These are phyloP conservation scores for Neopestalotiopsis rosae DNA, from an alignment of 2,329 filamentous ascomycete genomes.

Conservation along the genomic window DNA sequence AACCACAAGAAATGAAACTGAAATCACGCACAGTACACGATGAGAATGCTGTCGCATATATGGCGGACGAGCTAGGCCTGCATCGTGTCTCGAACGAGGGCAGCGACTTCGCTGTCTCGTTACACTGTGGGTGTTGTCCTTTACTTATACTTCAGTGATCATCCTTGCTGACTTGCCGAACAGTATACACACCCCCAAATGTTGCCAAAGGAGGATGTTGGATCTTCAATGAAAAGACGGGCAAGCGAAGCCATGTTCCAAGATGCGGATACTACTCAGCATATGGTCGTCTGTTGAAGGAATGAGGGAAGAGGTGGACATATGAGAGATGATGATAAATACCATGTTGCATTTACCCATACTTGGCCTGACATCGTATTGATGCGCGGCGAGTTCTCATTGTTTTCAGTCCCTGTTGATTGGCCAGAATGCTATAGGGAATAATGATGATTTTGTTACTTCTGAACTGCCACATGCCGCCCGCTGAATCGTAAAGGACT, in stretches of 20 bases:
- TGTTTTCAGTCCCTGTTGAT: not conserved
- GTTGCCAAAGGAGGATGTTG: slow-evolving; percentile 83
- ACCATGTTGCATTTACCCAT: not conserved
- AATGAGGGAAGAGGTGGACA: slow-evolving; percentile 22
- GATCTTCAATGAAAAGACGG: slow-evolving; percentile 79
- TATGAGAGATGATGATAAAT: slow-evolving; percentile 13
- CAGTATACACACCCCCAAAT: slow-evolving; percentile 87
- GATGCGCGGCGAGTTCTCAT: not conserved
- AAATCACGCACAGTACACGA: slow-evolving; percentile 72
- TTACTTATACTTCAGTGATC: slow-evolving; percentile 12
- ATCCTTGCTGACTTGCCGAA: slow-evolving; percentile 22
- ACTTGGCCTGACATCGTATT: not conserved
- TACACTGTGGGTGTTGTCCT: slow-evolving; percentile 65
- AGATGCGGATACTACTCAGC: slow-evolving; percentile 76
- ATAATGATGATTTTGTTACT: not conserved
- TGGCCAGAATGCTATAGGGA: not conserved
- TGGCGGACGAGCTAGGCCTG: slow-evolving; percentile 87
- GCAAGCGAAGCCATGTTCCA: slow-evolving; percentile 72
- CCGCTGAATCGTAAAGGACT: not conserved
- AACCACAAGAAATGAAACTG: slow-evolving; percentile 63
- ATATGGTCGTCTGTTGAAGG: slow-evolving; percentile 56
- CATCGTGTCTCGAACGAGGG: slow-evolving; percentile 83
- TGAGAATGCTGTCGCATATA: slow-evolving; percentile 82
- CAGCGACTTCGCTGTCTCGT: slow-evolving; percentile 78
- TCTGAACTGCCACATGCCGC: not conserved